These are phyloP conservation scores for Trichoderma sp. DNA, from an alignment of 2,329 filamentous ascomycete genomes.

Conservation along the genomic window DNA sequence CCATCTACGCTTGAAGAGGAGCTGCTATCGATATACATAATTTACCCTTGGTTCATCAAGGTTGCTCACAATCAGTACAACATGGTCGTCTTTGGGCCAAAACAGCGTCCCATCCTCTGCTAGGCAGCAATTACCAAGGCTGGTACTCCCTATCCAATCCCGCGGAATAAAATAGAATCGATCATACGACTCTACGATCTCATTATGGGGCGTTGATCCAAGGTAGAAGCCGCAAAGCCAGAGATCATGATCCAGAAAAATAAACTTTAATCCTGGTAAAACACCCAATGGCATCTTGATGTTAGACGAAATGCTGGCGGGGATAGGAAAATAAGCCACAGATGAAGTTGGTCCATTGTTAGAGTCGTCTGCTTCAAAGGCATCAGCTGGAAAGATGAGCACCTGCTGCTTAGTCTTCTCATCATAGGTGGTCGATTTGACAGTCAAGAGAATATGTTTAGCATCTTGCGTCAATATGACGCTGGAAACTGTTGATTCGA, in stretches of 20 bases:
- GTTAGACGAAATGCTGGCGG: neutral
- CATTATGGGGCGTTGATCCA: neutral
- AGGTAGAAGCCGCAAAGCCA: neutral
- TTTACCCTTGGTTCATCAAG: neutral
- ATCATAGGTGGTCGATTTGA: neutral
- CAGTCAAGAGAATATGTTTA: neutral
- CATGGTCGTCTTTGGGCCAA: neutral
- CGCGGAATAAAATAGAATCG: neutral
- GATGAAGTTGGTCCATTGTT: neutral
- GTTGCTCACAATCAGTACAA: neutral
- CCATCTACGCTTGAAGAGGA: neutral
- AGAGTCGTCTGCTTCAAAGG: neutral
- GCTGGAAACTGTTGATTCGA: neutral
- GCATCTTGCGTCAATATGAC: neutral
- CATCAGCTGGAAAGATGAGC: neutral
- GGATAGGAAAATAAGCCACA: neutral
- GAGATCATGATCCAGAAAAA: neutral
- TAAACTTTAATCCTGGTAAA: neutral
- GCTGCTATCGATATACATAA: neutral
- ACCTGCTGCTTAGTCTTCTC: neutral
- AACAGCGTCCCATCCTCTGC: neutral
- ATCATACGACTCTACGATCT: neutral
- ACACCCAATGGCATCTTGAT: neutral
- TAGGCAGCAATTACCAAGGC: neutral
- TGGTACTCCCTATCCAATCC: neutral